phyloP scores from a whole-genome alignment of 129 eudicot genomes.

The Chrysanthemum makinoi region DNA sequence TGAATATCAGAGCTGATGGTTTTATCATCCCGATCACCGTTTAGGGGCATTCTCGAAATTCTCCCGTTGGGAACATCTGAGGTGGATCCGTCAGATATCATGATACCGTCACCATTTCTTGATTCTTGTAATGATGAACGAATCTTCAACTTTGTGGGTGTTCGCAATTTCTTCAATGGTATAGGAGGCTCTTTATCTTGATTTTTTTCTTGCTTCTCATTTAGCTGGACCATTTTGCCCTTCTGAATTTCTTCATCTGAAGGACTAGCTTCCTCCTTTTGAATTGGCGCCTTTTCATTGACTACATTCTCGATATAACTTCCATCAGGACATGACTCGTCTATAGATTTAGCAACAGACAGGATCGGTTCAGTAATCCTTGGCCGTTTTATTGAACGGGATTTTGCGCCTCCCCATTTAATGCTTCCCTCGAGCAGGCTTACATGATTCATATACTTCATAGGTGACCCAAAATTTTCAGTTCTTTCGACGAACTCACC shows the following conservation, averaged over 20 bases:
- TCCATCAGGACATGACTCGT: constrained; percentile 31
- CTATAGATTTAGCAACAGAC: constrained; percentile 29
- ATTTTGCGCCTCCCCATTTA: constrained; percentile 80
- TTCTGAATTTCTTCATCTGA: constrained; percentile 29
- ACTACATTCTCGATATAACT: constrained; percentile 26
- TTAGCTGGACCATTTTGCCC: constrained; percentile 31
- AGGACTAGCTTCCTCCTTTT: constrained; percentile 22
- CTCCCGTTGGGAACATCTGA: constrained; percentile 30
- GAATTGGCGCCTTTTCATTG: constrained; percentile 29
- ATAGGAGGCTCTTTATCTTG: constrained; percentile 27
- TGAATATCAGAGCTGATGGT: constrained; percentile 35
- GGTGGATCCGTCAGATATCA: constrained; percentile 34
- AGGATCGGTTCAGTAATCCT: constrained; percentile 43
- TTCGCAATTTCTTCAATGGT: constrained; percentile 38
- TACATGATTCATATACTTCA: constrained; percentile 30
- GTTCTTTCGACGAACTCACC: constrained; percentile 34
- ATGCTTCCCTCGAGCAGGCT: constrained; percentile 54
- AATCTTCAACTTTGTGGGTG: constrained; percentile 30
- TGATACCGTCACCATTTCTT: constrained; percentile 20
- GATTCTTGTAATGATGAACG: constrained; percentile 36
- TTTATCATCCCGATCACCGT: constrained; percentile 20
- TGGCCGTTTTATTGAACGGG: constrained; percentile 75
- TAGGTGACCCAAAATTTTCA: constrained; percentile 27
- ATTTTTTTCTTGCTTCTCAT: constrained; percentile 27
- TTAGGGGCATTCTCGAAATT: constrained; percentile 25